Evolutionary conservation across 352 stramenopile species (phyloP).

Genomic region (Pythium rhizo-oryzae): DNA sequence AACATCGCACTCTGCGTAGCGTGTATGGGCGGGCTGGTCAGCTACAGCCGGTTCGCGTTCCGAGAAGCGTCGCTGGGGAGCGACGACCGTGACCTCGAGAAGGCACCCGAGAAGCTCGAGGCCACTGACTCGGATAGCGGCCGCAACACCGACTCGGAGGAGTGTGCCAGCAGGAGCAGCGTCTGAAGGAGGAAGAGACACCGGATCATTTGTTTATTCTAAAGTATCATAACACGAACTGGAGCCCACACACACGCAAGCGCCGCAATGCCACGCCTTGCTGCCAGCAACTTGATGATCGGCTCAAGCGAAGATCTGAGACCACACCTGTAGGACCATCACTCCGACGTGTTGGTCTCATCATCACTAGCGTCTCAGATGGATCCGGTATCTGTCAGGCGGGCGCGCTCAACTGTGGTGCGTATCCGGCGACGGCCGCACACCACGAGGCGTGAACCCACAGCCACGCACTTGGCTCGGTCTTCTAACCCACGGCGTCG

Average conservation of each 20-base stretch:
- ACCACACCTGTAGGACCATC: too few relatives aligned
- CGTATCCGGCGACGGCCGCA: too few relatives aligned
- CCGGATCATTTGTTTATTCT: neutral
- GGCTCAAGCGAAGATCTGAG: too few relatives aligned
- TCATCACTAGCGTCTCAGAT: too few relatives aligned
- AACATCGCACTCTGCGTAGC: slow-evolving; percentile 55
- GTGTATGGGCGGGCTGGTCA: slow-evolving; percentile 50
- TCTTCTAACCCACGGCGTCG: neutral
- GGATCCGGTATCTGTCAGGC: too few relatives aligned
- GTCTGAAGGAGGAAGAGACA: neutral
- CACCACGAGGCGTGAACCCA: neutral
- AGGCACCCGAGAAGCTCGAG: neutral
- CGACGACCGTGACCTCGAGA: slow-evolving; percentile 1
- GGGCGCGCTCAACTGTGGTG: too few relatives aligned
- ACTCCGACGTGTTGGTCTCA: too few relatives aligned
- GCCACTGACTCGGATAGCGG: slow-evolving; percentile 3
- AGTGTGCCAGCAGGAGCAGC: neutral
- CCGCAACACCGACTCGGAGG: slow-evolving; percentile 1
- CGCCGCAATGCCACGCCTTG: too few relatives aligned
- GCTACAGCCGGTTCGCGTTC: slow-evolving; percentile 63
- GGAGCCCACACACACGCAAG: too few relatives aligned
- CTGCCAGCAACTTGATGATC: too few relatives aligned
- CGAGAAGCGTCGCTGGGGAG: neutral
- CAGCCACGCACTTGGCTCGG: neutral
- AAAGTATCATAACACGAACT: neutral